A percentile compares a stretch with the other conserved stretches of the same genome.
These are phyloP conservation scores for Escallonia rubra DNA, from an alignment of 129 eudicot genomes.

Conservation along the genomic window DNA sequence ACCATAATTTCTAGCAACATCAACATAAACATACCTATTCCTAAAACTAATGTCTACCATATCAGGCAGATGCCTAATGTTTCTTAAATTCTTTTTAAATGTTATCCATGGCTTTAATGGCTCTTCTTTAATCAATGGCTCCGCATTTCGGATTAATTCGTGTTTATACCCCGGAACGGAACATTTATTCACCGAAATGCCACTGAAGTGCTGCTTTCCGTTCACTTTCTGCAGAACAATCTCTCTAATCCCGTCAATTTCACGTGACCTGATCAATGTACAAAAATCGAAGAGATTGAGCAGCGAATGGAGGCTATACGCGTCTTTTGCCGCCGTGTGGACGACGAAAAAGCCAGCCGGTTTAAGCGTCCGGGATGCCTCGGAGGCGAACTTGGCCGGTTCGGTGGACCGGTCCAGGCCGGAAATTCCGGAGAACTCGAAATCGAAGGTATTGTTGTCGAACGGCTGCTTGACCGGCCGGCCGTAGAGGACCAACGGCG, in stretches of 20 bases:
- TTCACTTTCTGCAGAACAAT: conserved; percentile 37
- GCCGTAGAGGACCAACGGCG: conserved; percentile 10
- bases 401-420: conserved; percentile 25
- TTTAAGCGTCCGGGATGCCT: conserved; percentile 42
- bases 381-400: conserved; percentile 32
- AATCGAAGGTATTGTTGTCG: conserved; percentile 26
- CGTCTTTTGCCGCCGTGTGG: conserved; percentile 47
- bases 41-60: conserved; percentile 61
- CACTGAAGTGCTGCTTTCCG: conserved; percentile 1
- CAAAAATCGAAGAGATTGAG: conserved; percentile 42
- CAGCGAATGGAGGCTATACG: conserved; percentile 53
- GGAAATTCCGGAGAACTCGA: conserved; percentile 31
- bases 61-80: conserved; percentile 48
- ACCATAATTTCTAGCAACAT: conserved; percentile 51
- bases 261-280: conserved; percentile 25
- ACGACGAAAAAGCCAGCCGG: conserved; percentile 46
- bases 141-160: conserved; percentile 27
- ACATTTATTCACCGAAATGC: conserved; percentile 18
- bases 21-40: conserved; percentile 52
- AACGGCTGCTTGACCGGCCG: conserved; percentile 16
- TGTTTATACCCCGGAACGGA: conserved; percentile 39
- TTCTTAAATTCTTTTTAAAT: conserved; percentile 29
- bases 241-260: conserved; percentile 32
- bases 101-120: conserved; percentile 50
- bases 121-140: conserved; percentile 45